Evolutionary conservation across 768 basidiomycete genomes (phyloP).

Genomic region (Suillus subaureus): DNA sequence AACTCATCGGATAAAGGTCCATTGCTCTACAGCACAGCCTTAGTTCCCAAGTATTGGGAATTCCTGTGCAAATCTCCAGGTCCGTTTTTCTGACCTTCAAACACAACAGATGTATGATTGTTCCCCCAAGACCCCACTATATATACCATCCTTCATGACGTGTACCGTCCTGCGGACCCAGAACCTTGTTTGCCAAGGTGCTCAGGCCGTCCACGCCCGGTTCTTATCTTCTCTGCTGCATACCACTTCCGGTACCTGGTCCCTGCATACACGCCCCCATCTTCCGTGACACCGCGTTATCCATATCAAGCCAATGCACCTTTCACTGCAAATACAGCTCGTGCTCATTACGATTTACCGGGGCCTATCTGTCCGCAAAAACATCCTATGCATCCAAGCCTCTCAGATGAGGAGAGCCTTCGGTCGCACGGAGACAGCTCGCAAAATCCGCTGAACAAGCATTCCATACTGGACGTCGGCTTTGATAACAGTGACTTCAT

Average conservation of each 20-base stretch:
- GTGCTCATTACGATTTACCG: conserved; percentile 1
- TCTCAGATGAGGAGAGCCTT: background rate
- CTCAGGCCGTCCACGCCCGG: conserved; percentile 25
- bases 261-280: conserved; percentile 15
- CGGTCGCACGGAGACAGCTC: conserved; percentile 7
- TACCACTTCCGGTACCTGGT: conserved; percentile 55
- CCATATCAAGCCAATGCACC: background rate
- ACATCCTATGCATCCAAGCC: background rate
- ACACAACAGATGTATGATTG: conserved; percentile 19
- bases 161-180: conserved; percentile 37
- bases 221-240: conserved; percentile 54
- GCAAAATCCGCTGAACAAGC: conserved; percentile 20
- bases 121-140: conserved; percentile 59
- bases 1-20: conserved; percentile 27
- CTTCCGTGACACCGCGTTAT: conserved; percentile 16
- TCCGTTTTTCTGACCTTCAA: conserved; percentile 22
- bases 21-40: conserved; percentile 59
- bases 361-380: background rate
- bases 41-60: conserved; percentile 72
- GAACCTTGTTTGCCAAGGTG: conserved; percentile 22
- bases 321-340: conserved; percentile 1
- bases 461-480: conserved; percentile 32
- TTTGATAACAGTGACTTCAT: conserved; percentile 28
- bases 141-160: conserved; percentile 68
- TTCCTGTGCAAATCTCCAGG: conserved; percentile 56